phyloP scores from a whole-genome alignment of 257 asterid species.

The Gentiana macrophylla region DNA sequence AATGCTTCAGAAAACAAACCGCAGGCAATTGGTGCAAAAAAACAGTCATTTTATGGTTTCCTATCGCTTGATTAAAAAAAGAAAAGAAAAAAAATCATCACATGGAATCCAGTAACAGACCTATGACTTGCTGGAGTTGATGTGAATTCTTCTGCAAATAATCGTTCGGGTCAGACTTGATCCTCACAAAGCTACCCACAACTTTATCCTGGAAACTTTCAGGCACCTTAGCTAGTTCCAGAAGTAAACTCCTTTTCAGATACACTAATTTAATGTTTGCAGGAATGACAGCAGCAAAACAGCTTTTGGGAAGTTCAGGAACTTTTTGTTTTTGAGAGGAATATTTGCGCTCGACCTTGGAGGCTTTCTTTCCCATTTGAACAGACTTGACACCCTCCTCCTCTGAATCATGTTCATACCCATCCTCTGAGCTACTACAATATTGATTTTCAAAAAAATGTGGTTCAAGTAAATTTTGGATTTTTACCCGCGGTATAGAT shows the following conservation, averaged over 20 bases:
- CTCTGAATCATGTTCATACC: slow-evolving; percentile 34
- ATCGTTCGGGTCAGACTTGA: slow-evolving; percentile 72
- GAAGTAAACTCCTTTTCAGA: slow-evolving; percentile 53
- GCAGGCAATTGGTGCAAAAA: too few species aligned
- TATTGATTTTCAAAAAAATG: slow-evolving; percentile 71
- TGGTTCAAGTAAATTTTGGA: slow-evolving; percentile 56
- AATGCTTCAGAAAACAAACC: too few species aligned
- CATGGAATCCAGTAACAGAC: too few species aligned
- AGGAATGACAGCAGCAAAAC: slow-evolving; percentile 65
- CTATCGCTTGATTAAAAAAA: too few species aligned
- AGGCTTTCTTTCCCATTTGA: slow-evolving; percentile 16
- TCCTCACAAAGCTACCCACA: slow-evolving; percentile 79
- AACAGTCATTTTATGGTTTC: too few species aligned
- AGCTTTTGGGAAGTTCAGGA: slow-evolving; percentile 44
- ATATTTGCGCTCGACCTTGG: slow-evolving; percentile 14
- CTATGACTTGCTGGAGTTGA: slow-evolving; percentile 82
- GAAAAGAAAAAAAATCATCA: slow-evolving; percentile 4
- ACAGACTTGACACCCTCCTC: slow-evolving; percentile 25
- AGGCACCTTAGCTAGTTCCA: slow-evolving; percentile 50
- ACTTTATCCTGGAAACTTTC: slow-evolving; percentile 50
- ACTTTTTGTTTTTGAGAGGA: slow-evolving; percentile 25
- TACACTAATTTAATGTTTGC: slow-evolving; percentile 70
- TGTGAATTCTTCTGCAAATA: slow-evolving; percentile 54
- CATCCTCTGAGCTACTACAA: slow-evolving; percentile 67
- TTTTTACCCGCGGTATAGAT: slow-evolving; percentile 45